Percentiles rank a stretch among this genome's conserved stretches.
Evolutionary conservation across 176 grass and related monocot genomes (phyloP).

Genomic region (Oryza glumipatula): DNA sequence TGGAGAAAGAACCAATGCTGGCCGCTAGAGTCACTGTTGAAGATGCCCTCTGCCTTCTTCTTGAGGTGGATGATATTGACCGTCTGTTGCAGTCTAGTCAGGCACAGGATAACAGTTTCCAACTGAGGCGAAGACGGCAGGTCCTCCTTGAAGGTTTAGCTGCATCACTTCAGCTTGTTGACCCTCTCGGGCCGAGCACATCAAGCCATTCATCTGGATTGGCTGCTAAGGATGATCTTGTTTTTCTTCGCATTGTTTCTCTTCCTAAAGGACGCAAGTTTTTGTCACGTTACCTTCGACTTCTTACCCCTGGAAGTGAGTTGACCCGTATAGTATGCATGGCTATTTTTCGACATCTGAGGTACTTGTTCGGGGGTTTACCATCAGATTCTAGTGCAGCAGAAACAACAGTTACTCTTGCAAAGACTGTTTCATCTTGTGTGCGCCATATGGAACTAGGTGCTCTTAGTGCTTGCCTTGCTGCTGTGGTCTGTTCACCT

Average conservation of each 20-base stretch:
- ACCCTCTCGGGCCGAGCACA: slow-evolving; percentile 85
- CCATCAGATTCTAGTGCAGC: slow-evolving; percentile 61
- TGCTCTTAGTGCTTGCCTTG: slow-evolving; percentile 89
- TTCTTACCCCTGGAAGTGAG: slow-evolving; percentile 83
- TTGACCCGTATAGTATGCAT: slow-evolving; percentile 85
- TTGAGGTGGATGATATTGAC: slow-evolving; percentile 91
- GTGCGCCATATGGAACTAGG: slow-evolving; percentile 80
- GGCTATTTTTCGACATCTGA: slow-evolving; percentile 84
- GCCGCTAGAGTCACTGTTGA: slow-evolving; percentile 96
- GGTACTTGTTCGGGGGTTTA: slow-evolving; percentile 86
- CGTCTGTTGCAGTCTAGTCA: slow-evolving; percentile 73
- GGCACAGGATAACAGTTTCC: slow-evolving; percentile 75
- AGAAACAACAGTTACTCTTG: slow-evolving; percentile 68
- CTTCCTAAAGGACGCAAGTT: slow-evolving; percentile 89
- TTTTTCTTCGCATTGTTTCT: slow-evolving; percentile 86
- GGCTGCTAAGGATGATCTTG: slow-evolving; percentile 73
- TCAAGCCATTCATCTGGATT: slow-evolving; percentile 66
- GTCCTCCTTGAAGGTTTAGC: slow-evolving; percentile 93
- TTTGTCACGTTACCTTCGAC: slow-evolving; percentile 72
- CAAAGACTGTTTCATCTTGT: slow-evolving; percentile 72
- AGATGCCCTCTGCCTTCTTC: slow-evolving; percentile 76
- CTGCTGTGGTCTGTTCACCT: slow-evolving; percentile 84
- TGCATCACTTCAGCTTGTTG: slow-evolving; percentile 89
- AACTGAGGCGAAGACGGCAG: slow-evolving; percentile 70
- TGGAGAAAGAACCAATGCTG: slow-evolving; percentile 88